These are phyloP conservation scores for Dendrocalamus latiflorus DNA, from an alignment of 202 grass and related monocot species.

Conservation along the genomic window DNA sequence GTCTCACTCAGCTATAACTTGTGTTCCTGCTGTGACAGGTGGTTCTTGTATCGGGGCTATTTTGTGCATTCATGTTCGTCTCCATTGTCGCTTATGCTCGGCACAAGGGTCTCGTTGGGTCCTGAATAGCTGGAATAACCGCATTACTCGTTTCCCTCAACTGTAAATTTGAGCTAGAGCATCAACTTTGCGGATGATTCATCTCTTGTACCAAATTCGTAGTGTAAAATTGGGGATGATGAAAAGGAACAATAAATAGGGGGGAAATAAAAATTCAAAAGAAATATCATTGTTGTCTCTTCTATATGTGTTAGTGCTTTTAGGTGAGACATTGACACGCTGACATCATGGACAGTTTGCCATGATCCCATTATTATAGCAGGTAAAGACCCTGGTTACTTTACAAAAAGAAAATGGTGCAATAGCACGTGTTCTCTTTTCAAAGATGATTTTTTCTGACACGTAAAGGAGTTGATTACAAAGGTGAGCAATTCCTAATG, in stretches of 20 bases:
- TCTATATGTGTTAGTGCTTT: neutral
- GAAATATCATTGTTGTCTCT: neutral
- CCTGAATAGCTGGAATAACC: conserved; percentile 47
- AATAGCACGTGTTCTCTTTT: neutral
- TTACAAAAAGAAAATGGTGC: neutral
- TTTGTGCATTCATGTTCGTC: conserved; percentile 56
- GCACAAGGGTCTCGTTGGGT: conserved; percentile 82
- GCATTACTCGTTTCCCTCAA: conserved; percentile 9
- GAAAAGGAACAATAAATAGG: conserved; percentile 28
- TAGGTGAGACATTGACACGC: neutral
- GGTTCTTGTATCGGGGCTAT: conserved; percentile 63
- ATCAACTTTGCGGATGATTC: conserved; percentile 32
- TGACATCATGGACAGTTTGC: neutral
- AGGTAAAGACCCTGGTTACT: neutral
- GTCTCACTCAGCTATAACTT: neutral
- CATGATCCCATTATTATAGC: neutral
- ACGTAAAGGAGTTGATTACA: neutral
- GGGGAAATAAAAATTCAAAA: conserved; percentile 17
- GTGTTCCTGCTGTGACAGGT: conserved; percentile 49
- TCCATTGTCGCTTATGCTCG: conserved; percentile 73
- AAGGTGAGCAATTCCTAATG: neutral
- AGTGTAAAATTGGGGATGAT: conserved; percentile 17
- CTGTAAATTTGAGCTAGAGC: conserved; percentile 47
- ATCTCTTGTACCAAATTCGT: conserved; percentile 42
- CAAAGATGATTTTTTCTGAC: neutral